Percentiles rank a stretch among this genome's conserved stretches.
These are phyloP conservation scores for Atkinsonella hypoxylon DNA, from an alignment of 2,329 filamentous ascomycete genomes.

Conservation along the genomic window DNA sequence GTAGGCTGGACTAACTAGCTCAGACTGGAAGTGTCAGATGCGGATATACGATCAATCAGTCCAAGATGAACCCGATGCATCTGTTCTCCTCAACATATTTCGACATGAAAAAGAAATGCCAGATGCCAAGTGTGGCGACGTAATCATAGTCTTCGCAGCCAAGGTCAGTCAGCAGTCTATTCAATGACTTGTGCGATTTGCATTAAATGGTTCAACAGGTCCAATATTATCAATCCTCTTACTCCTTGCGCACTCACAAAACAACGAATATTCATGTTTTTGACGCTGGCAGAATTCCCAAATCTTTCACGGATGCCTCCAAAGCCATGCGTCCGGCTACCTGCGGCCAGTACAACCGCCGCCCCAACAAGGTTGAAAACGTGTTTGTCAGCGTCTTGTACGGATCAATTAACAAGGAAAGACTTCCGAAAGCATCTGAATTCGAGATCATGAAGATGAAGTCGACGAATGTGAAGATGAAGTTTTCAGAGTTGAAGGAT, in stretches of 20 bases:
- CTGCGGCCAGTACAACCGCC: conserved; percentile 11
- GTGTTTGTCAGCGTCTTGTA: conserved; percentile 37
- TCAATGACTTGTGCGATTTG: background rate
- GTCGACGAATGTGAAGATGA: conserved; percentile 36
- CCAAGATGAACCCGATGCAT: conserved; percentile 27
- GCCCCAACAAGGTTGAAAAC: conserved; percentile 19
- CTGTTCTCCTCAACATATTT: conserved; percentile 48
- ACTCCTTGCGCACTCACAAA: conserved; percentile 33
- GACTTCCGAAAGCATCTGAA: conserved; percentile 29
- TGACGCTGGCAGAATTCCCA: conserved; percentile 17
- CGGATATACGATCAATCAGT: conserved; percentile 47
- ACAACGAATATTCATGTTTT: conserved; percentile 35
- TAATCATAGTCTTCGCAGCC: conserved; percentile 34
- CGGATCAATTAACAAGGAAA: conserved; percentile 29
- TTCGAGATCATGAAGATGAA: conserved; percentile 27
- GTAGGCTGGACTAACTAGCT: background rate
- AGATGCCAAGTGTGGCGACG: conserved; percentile 26
- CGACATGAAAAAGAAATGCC: conserved; percentile 37
- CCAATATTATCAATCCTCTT: conserved; percentile 22
- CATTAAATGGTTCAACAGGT: conserved; percentile 19
- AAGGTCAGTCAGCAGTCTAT: conserved; percentile 30
- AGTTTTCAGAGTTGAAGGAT: conserved; percentile 55
- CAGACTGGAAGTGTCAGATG: conserved; percentile 50
- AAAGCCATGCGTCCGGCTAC: conserved; percentile 14
- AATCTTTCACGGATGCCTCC: conserved; percentile 24